phyloP scores from a whole-genome alignment of 106 monocot species.

The Dioscorea alata region DNA sequence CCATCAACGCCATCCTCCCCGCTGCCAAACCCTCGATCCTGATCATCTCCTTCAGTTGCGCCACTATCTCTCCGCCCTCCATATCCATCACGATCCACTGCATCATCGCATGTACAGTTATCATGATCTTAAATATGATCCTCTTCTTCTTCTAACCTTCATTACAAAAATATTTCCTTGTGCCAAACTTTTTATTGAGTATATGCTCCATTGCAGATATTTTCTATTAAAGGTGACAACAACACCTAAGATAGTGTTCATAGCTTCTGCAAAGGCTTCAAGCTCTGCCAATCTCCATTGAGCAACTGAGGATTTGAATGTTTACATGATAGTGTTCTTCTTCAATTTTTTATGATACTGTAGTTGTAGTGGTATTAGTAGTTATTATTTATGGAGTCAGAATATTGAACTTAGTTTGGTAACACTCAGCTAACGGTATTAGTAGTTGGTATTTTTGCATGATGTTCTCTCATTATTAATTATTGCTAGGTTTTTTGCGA shows the following conservation, averaged over 20 bases:
- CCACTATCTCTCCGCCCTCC: background rate
- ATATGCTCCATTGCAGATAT: no score
- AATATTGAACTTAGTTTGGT: no score
- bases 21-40: background rate
- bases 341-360: background rate
- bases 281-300: background rate
- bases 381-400: no score
- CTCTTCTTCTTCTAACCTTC: background rate
- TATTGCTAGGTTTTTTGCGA: background rate
- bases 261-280: slow-evolving; percentile 2
- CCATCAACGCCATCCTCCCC: background rate
- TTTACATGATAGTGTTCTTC: background rate
- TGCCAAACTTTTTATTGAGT: no score
- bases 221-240: no score
- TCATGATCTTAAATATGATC: background rate
- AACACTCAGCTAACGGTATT: no score
- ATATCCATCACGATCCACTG: background rate
- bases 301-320: background rate
- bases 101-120: background rate
- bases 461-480: background rate
- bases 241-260: background rate
- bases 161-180: no score
- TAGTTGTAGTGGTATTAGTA: background rate
- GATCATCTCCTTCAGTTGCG: background rate
- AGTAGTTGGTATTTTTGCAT: no score